Evolutionary conservation across 139 green algal species (phyloP).

Genomic region (Nannochloris sp.): DNA sequence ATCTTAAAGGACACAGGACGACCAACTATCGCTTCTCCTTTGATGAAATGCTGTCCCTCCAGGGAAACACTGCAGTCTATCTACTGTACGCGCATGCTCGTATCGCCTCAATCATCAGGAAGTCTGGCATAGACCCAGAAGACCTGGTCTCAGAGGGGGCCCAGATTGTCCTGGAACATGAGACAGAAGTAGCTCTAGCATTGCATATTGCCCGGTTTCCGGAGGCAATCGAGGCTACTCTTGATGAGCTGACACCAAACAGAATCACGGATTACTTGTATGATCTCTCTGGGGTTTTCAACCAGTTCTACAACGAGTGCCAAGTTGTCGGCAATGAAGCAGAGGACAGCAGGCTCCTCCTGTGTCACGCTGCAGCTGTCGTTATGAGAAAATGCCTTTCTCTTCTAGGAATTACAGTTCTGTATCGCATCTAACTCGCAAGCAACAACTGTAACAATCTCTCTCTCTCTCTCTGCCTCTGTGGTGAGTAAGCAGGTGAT

Average conservation of each 20-base stretch:
- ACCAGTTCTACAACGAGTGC: constrained; percentile 90
- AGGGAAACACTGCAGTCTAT: constrained; percentile 98
- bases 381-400: constrained; percentile 86
- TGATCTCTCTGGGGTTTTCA: constrained; percentile 79
- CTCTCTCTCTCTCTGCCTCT: no score
- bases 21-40: constrained; percentile 97
- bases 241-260: constrained; percentile 82
- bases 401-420: constrained; percentile 86
- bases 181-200: constrained; percentile 42
- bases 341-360: constrained; percentile 77
- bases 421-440: constrained; percentile 74
- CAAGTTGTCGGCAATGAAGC: constrained; percentile 70
- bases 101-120: constrained; percentile 73
- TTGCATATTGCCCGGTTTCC: constrained; percentile 53
- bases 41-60: constrained; percentile 87
- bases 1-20: constrained; percentile 88
- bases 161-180: constrained; percentile 34
- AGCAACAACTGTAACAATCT: no score
- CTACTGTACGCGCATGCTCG: constrained; percentile 94
- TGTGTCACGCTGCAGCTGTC: constrained; percentile 76
- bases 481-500: no score
- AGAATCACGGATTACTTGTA: constrained; percentile 92
- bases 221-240: constrained; percentile 73
- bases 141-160: constrained; percentile 31
- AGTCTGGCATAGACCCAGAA: constrained; percentile 50